phyloP scores from a whole-genome alignment of 768 basidiomycete species.

The Strobilomyces confusus region DNA sequence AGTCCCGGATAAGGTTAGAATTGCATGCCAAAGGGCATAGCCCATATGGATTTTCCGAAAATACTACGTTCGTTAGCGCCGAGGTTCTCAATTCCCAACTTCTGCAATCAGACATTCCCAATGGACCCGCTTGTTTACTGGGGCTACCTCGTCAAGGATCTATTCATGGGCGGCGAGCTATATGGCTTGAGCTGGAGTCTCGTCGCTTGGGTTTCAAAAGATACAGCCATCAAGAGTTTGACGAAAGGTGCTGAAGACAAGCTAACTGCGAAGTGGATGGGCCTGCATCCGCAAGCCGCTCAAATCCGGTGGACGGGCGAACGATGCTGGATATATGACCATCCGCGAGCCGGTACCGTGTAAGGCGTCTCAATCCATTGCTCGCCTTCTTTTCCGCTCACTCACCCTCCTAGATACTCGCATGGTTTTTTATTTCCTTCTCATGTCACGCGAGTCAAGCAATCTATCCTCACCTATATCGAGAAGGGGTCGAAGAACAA shows the following conservation, averaged over 20 bases:
- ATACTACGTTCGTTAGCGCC: constrained; percentile 1
- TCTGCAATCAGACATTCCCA: constrained; percentile 12
- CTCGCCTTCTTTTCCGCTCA: constrained; percentile 5
- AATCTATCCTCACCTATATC: constrained; percentile 50
- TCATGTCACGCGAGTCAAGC: constrained; percentile 66
- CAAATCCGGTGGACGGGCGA: constrained; percentile 89
- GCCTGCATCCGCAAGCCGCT: constrained; percentile 69
- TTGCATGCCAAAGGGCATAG: constrained; percentile 46
- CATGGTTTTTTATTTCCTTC: constrained; percentile 96
- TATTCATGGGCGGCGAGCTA: constrained; percentile 94
- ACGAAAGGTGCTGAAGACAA: constrained; percentile 89
- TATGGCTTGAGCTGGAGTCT: constrained; percentile 89
- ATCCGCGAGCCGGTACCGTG: constrained; percentile 92
- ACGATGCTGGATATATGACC: constrained; percentile 97
- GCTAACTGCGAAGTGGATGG: constrained; percentile 90
- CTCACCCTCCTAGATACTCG: constrained; percentile 60
- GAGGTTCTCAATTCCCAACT: neutral
- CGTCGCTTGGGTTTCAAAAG: constrained; percentile 81
- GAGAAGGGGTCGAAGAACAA: constrained; percentile 40
- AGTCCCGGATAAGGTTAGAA: constrained; percentile 79
- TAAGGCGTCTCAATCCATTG: constrained; percentile 38
- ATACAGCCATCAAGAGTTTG: constrained; percentile 60
- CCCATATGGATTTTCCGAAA: constrained; percentile 20
- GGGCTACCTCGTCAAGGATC: constrained; percentile 88
- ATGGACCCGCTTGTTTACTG: constrained; percentile 81